Base-by-base conservation (phyloP, 164 flowering plant species). In the Liriodendron chinense region DNA sequence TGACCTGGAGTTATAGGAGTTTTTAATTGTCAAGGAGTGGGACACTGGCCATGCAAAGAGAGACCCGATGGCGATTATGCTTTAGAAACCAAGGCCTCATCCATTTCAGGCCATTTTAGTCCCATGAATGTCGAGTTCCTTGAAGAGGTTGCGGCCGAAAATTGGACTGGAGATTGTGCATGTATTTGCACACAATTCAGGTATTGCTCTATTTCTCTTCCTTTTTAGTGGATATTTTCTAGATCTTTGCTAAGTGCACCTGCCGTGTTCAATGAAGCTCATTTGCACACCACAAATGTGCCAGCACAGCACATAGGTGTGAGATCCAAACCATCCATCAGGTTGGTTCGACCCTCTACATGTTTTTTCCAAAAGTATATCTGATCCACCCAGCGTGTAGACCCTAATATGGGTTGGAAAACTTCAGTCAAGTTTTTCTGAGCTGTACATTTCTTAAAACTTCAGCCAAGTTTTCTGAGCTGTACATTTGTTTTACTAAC, bases 21-120 rank as follows among this genome's bases (percentile, higher is more conserved):
- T 64, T 94, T 92, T 50, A 92, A 94, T 65, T 94, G 98, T 80
- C 94, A 94, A 88, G 93, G 95, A 74, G 92, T 88, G n/a, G 98
- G 94, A 74, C 76, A 63, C 73, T 94, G 98, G 98, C 89, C 88
- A 13, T 26, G 83, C 82, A 89, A 70, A 67, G 65, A 82, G 34
- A 78, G 13, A 68, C 43, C 49, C 34, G 66, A 74, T 57, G 70
- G 72, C 9, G 57, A 66, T 1, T 71, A 72, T 0, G 21, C 28
- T 13, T 21, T 71, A 47, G 65, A 66, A 9, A 56, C 78, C 13
- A 26, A 69, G 3, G 69, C 82, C 64, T 59, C 25, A 16, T 20
- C 61, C 14, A 69, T 90, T 16, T 78, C 87, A 2, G 86, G 89
- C 34, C 72, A 66, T 53, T 82, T 90, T 12, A 80, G 88, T 72